These are phyloP conservation scores for Fraxinus albicans DNA, from an alignment of 305 asterid species.

Conservation along the genomic window DNA sequence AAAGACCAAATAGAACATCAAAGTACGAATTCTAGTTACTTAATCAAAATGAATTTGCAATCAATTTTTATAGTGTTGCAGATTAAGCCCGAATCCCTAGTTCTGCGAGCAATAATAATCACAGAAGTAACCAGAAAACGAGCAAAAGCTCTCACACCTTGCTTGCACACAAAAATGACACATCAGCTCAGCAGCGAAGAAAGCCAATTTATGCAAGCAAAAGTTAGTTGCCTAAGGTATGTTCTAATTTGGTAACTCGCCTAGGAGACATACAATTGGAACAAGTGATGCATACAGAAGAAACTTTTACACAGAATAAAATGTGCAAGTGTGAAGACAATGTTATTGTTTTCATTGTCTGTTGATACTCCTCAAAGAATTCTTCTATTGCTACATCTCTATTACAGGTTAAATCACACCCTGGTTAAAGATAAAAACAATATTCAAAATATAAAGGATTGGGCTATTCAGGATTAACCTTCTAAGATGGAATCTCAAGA, in stretches of 20 bases:
- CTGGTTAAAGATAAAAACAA: background rate
- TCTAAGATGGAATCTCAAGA: too few relatives aligned
- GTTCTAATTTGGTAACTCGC: background rate
- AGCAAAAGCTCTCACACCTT: too few relatives aligned
- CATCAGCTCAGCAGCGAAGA: background rate
- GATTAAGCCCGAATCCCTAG: too few relatives aligned
- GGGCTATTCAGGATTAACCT: too few relatives aligned
- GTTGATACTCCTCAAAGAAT: background rate
- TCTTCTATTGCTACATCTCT: background rate
- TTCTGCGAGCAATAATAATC: too few relatives aligned
- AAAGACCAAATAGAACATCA: conserved; percentile 11
- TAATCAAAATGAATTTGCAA: background rate
- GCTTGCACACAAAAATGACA: too few relatives aligned
- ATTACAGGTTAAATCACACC: background rate
- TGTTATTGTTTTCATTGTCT: background rate
- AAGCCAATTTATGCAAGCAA: background rate
- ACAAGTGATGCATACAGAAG: background rate
- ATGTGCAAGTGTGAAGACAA: background rate
- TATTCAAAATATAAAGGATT: too few relatives aligned
- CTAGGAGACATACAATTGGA: background rate
- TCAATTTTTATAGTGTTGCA: too few relatives aligned
- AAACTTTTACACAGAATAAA: background rate
- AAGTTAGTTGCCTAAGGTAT: background rate
- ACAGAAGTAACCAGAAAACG: too few relatives aligned
- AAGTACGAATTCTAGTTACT: background rate